phyloP scores from a whole-genome alignment of 306 rosid species.

The Rosa multiflora region DNA sequence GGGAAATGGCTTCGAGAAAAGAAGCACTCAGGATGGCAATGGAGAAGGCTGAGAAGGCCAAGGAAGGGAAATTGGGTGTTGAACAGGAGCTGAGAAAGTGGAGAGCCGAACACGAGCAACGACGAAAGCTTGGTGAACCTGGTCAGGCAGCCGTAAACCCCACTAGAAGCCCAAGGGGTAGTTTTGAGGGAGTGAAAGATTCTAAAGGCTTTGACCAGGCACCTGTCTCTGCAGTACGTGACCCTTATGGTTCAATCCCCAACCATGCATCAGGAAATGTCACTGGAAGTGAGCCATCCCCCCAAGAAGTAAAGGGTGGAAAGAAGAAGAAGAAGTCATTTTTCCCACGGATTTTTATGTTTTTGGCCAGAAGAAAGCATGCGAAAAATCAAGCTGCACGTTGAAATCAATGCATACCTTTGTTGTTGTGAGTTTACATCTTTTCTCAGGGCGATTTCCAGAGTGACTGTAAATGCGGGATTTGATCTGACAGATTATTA shows the following conservation, averaged over 20 bases:
- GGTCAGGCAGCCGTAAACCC: slow-evolving; percentile 51
- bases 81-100: slow-evolving; percentile 94
- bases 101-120: slow-evolving; percentile 91
- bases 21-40: slow-evolving; percentile 74
- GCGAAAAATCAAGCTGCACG: slow-evolving; percentile 48
- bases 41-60: slow-evolving; percentile 95
- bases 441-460: slow-evolving; percentile 23
- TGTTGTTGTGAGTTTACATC: slow-evolving; percentile 32
- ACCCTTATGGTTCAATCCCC: slow-evolving; percentile 49
- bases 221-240: slow-evolving; percentile 30
- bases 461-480: slow-evolving; percentile 27
- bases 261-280: slow-evolving; percentile 28
- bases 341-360: slow-evolving; percentile 86
- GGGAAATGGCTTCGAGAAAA: slow-evolving; percentile 70
- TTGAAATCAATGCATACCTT: slow-evolving; percentile 19
- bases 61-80: slow-evolving; percentile 93
- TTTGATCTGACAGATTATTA: slow-evolving; percentile 14
- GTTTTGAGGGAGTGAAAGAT: slow-evolving; percentile 64
- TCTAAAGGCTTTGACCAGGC: slow-evolving; percentile 32
- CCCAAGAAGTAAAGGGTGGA: slow-evolving; percentile 54
- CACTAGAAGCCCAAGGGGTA: slow-evolving; percentile 60
- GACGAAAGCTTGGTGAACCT: slow-evolving; percentile 63
- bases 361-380: slow-evolving; percentile 67
- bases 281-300: slow-evolving; percentile 45
- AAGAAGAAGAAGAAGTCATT: slow-evolving; percentile 78